Conservation (phyloP, 352 stramenopile genomes). For the Hyaloperonospora arabidopsidis region DNA sequence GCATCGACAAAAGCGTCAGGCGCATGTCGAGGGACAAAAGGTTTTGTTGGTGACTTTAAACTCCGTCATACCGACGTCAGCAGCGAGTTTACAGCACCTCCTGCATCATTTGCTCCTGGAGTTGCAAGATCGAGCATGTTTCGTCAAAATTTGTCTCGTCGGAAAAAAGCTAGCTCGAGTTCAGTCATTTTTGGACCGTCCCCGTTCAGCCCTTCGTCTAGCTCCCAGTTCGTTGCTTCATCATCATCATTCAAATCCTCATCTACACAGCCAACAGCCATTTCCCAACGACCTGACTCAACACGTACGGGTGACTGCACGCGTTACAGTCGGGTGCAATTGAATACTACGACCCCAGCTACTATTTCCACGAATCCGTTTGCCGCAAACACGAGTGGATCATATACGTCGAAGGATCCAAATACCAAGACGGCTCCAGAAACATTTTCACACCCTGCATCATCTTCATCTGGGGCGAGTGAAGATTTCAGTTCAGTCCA, state of each 20-base stretch:
- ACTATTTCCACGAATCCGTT: background rate
- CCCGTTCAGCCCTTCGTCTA: background rate
- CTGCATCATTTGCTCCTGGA: constrained; percentile 18
- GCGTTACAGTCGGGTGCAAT: background rate
- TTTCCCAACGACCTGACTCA: constrained; percentile 2
- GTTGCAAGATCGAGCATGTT: constrained; percentile 9
- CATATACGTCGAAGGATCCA: no score
- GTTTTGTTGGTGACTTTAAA: background rate
- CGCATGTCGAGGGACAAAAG: constrained; percentile 3
- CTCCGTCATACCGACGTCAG: background rate
- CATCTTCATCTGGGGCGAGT: constrained; percentile 2
- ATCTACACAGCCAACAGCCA: constrained; percentile 7
- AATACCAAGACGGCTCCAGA: background rate
- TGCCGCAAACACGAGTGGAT: no score
- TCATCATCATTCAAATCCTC: constrained; percentile 7
- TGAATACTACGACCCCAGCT: background rate
- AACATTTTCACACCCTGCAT: background rate
- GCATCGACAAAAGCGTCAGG: background rate
- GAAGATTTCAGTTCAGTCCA: constrained; percentile 6
- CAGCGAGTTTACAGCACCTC: constrained; percentile 2
- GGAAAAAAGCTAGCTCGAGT: constrained; percentile 14
- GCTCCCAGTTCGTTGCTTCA: background rate
- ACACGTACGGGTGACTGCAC: background rate
- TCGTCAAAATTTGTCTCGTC: constrained; percentile 9
- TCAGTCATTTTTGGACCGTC: no score